phyloP scores from a whole-genome alignment of 257 asterid genomes.

The Euphrasia confusa region DNA sequence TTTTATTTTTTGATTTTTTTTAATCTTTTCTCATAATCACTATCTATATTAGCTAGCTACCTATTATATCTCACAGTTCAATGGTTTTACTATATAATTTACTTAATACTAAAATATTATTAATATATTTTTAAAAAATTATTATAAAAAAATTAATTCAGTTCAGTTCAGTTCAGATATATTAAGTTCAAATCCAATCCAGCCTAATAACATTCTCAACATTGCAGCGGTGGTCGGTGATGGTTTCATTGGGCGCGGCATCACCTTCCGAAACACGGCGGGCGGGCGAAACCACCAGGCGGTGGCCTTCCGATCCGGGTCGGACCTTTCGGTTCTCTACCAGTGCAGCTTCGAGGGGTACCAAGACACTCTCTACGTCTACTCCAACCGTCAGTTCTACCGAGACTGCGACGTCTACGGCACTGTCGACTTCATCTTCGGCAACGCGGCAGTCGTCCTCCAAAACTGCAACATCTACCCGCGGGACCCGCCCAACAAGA shows the following conservation, averaged over 20 bases:
- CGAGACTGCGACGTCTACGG: constrained; percentile 73
- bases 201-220: no score
- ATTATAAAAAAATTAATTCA: no score
- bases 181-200: no score
- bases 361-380: constrained; percentile 82
- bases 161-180: no score
- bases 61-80: no score
- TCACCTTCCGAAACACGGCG: constrained; percentile 78
- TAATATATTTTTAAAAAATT: no score
- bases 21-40: no score
- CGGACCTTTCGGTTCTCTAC: constrained; percentile 70
- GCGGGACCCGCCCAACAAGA: constrained; percentile 57
- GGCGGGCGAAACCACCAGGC: constrained; percentile 74
- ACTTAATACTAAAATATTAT: no score
- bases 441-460: constrained; percentile 77
- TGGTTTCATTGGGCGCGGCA: constrained; percentile 68
- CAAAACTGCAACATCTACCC: constrained; percentile 73
- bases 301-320: constrained; percentile 74
- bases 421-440: constrained; percentile 81
- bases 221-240: constrained; percentile 56
- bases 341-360: constrained; percentile 84
- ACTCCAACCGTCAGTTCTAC: constrained; percentile 64
- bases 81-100: no score
- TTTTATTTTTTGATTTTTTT: no score
- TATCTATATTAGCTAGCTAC: no score